phyloP scores from a whole-genome alignment of 2,329 filamentous ascomycete species.

The Knufia fluminis region DNA sequence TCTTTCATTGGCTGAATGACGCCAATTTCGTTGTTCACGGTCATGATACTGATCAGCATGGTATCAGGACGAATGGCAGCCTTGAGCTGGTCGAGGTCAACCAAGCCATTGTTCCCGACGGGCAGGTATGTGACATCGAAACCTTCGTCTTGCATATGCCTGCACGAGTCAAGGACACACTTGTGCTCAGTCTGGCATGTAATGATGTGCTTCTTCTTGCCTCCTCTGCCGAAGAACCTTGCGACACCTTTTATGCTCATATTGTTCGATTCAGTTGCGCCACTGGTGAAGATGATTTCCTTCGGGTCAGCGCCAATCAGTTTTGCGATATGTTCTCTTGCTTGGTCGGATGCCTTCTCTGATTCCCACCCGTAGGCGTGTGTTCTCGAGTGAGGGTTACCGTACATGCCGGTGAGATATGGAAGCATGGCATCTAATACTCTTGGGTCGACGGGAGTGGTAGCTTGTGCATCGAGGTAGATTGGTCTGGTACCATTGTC shows the following conservation, averaged over 20 bases:
- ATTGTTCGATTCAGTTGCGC: conserved; percentile 97
- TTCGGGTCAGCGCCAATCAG: conserved; percentile 92
- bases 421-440: conserved; percentile 96
- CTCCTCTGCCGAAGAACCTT: conserved; percentile 81
- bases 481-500: conserved; percentile 88
- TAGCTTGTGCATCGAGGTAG: conserved; percentile 97
- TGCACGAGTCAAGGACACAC: conserved; percentile 93
- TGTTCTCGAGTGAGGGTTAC: conserved; percentile 93
- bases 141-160: conserved; percentile 92
- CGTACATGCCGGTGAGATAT: conserved; percentile 85
- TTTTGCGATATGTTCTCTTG: conserved; percentile 69
- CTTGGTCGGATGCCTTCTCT: conserved; percentile 84
- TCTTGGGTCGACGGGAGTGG: conserved; percentile 85
- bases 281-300: conserved; percentile 97
- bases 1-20: conserved; percentile 94
- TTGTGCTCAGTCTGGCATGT: conserved; percentile 98
- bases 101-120: conserved; percentile 74
- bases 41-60: conserved; percentile 90
- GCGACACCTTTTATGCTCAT: conserved; percentile 99
- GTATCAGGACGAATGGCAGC: conserved; percentile 87
- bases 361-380: conserved; percentile 99
- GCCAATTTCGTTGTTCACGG: conserved; percentile 98
- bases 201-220: conserved; percentile 98
- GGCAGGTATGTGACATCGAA: conserved; percentile 96
- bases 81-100: conserved; percentile 75